Evolutionary conservation across 148 eudicot genomes (phyloP).

Genomic region (Camellia lanceoleosa): DNA sequence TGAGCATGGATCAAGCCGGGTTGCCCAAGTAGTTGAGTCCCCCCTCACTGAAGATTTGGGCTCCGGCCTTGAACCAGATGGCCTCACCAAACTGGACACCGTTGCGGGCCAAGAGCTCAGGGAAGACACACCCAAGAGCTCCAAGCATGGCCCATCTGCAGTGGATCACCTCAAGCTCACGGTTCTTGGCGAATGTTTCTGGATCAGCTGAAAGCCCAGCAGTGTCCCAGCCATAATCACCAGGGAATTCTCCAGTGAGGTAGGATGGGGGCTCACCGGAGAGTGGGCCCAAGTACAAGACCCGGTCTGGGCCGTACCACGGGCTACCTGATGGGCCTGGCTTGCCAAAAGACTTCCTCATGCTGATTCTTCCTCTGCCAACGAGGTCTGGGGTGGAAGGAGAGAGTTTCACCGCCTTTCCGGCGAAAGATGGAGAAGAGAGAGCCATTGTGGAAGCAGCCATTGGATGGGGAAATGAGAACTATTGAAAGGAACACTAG

Average conservation of each 20-base stretch:
- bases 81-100: conserved; percentile 46
- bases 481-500: background rate
- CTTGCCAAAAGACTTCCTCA: conserved; percentile 22
- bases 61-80: conserved; percentile 43
- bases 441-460: conserved; percentile 49
- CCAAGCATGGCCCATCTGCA: conserved; percentile 38
- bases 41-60: conserved; percentile 40
- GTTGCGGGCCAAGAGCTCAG: conserved; percentile 42
- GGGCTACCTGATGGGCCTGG: conserved; percentile 25
- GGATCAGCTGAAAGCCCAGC: conserved; percentile 38
- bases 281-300: conserved; percentile 34
- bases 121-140: conserved; percentile 42
- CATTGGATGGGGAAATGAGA: conserved; percentile 15
- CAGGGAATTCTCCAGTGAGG: conserved; percentile 36
- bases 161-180: conserved; percentile 35
- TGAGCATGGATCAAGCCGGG: conserved; percentile 43
- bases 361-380: conserved; percentile 24
- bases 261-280: conserved; percentile 35
- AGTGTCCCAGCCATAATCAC: conserved; percentile 38
- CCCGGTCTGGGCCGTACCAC: conserved; percentile 34
- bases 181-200: conserved; percentile 34
- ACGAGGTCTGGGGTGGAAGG: conserved; percentile 17
- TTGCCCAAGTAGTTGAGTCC: conserved; percentile 40
- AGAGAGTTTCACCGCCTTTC: conserved; percentile 19
- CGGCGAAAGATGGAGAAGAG: conserved; percentile 28